These are phyloP conservation scores for Cerrena zonata DNA, from an alignment of 1,284 basidiomycete species.

Conservation along the genomic window DNA sequence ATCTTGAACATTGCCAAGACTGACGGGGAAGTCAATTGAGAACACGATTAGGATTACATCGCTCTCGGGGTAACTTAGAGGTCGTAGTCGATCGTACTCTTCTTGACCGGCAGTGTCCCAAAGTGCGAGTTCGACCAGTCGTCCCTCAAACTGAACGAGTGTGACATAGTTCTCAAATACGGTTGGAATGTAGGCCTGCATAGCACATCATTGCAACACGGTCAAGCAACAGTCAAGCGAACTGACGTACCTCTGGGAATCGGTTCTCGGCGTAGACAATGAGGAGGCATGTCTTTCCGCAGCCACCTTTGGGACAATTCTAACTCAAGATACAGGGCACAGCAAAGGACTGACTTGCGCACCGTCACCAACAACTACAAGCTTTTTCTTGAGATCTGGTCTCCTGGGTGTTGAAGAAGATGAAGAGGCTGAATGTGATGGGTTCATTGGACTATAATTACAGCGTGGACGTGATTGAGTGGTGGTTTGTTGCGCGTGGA, in stretches of 20 bases:
- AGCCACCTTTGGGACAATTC: slow-evolving; percentile 51
- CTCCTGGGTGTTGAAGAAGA: slow-evolving; percentile 32
- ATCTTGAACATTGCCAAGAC: slow-evolving; percentile 89
- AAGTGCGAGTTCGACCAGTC: slow-evolving; percentile 87
- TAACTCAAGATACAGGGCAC: background rate
- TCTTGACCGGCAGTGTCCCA: slow-evolving; percentile 99
- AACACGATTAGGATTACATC: slow-evolving; percentile 97
- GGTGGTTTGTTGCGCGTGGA: background rate
- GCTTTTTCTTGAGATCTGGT: slow-evolving; percentile 82
- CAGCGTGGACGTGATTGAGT: no score
- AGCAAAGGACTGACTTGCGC: slow-evolving; percentile 38
- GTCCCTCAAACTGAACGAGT: slow-evolving; percentile 81
- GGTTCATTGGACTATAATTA: background rate
- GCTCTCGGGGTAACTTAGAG: slow-evolving; percentile 92
- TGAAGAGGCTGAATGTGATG: slow-evolving; percentile 1
- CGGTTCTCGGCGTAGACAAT: slow-evolving; percentile 96
- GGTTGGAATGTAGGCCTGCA: slow-evolving; percentile 90
- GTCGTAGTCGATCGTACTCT: slow-evolving; percentile 92
- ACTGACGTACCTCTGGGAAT: slow-evolving; percentile 81
- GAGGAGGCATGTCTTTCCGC: slow-evolving; percentile 86
- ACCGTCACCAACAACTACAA: slow-evolving; percentile 88
- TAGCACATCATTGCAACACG: slow-evolving; percentile 5
- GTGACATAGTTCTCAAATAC: slow-evolving; percentile 98
- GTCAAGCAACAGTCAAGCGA: slow-evolving; percentile 7
- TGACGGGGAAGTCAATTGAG: slow-evolving; percentile 94